Base-by-base conservation (phyloP, 768 basidiomycete genomes). In the Exsudoporus frostii region DNA sequence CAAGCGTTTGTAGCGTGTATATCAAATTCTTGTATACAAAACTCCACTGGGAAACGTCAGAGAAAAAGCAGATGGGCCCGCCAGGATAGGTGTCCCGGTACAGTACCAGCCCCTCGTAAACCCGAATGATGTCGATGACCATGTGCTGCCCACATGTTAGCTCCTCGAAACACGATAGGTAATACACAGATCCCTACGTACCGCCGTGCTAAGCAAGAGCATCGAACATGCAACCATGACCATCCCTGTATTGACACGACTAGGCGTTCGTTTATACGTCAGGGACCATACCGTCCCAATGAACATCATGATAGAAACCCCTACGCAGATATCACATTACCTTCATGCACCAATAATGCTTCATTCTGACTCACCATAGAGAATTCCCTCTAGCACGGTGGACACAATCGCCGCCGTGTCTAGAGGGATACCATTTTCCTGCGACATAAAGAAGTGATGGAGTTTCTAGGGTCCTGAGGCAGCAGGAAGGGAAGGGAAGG, bases 231-330 rank as follows among this genome's bases (percentile, higher is more conserved):
- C 58, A 13, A 64, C 43, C 4, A 46, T 40, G 19, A 63, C 2
- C 62, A 68, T 58, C 20, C 44, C 32, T n/a, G 17, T 27, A 33
- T 57, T 58, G 37, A 60, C 46, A 17, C 37, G 19, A 13, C 36
- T 19, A 7, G 27, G 40, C 22, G 1, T 42, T 13, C 49, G 57
- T 39, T 58, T 51, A 2, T 45, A 36, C 20, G 59, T 43, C 2
- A 67, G 48, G n/a, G 54, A 56, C 56, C 59, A 65, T 15, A 68
- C 24, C 3, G 65, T 67, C 11, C 58, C 57, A 1, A 63, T 59
- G 51, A 67, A 71, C 69, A 71, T 64, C 22, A 68, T 51, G 4
- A 65, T 20, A 22, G 68, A 69, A 54, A 68, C 57, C 6, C 68
- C 69, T 70, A 38, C 19, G 14, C 9, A 27, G 11, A 15, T 10